Base-by-base conservation (phyloP, 2,329 filamentous ascomycete genomes). In the Calonectria henricotiae region DNA sequence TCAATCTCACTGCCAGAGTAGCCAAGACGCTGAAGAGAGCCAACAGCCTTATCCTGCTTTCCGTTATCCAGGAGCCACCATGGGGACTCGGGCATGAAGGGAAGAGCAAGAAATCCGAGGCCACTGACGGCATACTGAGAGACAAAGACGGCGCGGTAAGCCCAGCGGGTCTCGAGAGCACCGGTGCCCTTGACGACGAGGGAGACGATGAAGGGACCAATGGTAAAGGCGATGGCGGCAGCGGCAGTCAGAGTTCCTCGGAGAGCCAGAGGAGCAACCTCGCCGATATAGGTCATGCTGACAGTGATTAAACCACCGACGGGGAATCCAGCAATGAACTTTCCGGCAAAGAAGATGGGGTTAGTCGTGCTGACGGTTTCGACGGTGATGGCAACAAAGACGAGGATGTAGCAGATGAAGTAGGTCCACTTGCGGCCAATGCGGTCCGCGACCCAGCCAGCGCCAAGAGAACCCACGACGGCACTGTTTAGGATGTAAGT, bases 41-140 rank as follows among this genome's bases (percentile, higher is more conserved):
- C 63, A 39, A 62, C 35, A 3, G 72, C 72, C 46, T 51, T 71
- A 5, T 73, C 71, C 4, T 25, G 35, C 67, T 71, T 74, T 23
- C 51, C 58, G 17, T 67, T 47, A 58, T 69, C 65, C 32, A 71
- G 25, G 5, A 74, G 62, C 71, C 71, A 74, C 71, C 71, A 73
- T 20, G 72, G 72, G 13, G 72, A 74, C 65, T 74, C 72, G 27
- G 72, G 72, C 67, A 74, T 69, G 62, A 74, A 71, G 27, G 69
- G 71, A 2, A 73, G 62, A 25, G 65, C 30, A 30, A 71, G 23
- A 20, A 66, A 49, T 17, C 69, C 69, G 4, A 74, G 32, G n/a
- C 69, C 72, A 46, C 63, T 71, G 41, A 74, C 54, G 7, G 62
- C 72, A 37, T 73, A 74, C 58, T 74, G 72, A 1, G 72, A 62